phyloP scores from a whole-genome alignment of 2,329 filamentous ascomycete genomes.

The Ophiocordyceps camponoti-rufipedis region DNA sequence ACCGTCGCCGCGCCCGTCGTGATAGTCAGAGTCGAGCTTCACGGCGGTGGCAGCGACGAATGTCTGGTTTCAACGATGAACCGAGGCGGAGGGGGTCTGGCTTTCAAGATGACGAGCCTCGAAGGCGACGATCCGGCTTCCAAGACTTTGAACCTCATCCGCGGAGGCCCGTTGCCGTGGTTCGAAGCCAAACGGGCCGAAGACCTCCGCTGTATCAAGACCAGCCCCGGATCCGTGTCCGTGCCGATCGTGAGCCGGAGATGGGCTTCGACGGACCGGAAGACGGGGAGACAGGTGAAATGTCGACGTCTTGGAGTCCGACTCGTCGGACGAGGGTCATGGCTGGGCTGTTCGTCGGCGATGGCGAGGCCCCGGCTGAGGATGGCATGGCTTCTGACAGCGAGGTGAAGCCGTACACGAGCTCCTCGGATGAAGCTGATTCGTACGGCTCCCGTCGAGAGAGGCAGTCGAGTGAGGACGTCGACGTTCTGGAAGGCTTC shows the following conservation, averaged over 20 bases:
- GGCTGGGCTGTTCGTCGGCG: not conserved
- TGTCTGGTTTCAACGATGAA: too few species aligned
- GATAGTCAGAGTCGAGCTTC: not conserved
- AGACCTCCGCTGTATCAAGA: not conserved
- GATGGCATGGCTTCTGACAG: not conserved
- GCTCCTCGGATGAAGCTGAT: not conserved
- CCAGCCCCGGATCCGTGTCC: not conserved
- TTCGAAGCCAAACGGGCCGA: not conserved
- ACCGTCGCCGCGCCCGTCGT: not conserved
- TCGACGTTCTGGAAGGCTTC: slow-evolving; percentile 12
- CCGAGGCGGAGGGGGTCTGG: not conserved
- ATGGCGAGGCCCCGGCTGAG: not conserved
- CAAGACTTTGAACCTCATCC: not conserved
- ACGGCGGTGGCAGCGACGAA: too few species aligned
- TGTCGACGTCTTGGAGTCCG: not conserved
- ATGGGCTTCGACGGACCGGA: too few species aligned
- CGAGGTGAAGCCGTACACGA: not conserved
- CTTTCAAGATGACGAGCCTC: not conserved
- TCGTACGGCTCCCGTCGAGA: not conserved
- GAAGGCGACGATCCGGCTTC: not conserved
- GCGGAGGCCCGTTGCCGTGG: not conserved
- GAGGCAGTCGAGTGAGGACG: slow-evolving; percentile 6
- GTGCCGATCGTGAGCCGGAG: not conserved
- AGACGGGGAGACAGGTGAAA: too few species aligned
- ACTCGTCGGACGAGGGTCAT: not conserved